Evolutionary conservation across 805 yeast genomes (phyloP).

Genomic region (Schwanniomyces sp.): DNA sequence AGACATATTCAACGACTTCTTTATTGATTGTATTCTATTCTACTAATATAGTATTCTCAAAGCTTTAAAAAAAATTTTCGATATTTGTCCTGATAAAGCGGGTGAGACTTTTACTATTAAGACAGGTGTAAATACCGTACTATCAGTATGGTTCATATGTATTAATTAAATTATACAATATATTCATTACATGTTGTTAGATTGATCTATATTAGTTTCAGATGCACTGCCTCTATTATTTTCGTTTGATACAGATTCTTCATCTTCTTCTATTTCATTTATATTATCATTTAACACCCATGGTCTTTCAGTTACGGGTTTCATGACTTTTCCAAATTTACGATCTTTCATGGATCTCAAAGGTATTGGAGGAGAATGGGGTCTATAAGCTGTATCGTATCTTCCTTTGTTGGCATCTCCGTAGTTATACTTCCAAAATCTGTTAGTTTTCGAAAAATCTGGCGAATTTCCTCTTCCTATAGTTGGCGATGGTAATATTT

Average conservation of each 20-base stretch:
- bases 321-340: neutral
- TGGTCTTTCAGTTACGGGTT: neutral
- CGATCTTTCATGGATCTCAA: conserved; percentile 11
- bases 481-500: neutral
- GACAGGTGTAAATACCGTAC: conserved; percentile 1
- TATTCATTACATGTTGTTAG: conserved; percentile 4
- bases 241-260: neutral
- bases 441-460: conserved; percentile 2
- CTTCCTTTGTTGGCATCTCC: neutral
- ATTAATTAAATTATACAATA: neutral
- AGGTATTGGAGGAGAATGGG: conserved; percentile 27
- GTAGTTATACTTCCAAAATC: neutral
- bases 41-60: neutral
- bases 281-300: neutral
- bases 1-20: conserved; percentile 11
- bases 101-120: neutral
- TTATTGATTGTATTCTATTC: neutral
- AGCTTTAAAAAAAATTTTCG: conserved; percentile 6
- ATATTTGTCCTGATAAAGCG: neutral
- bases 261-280: neutral
- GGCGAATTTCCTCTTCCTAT: conserved; percentile 5
- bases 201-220: neutral
- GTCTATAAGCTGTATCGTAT: conserved; percentile 7
- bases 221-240: neutral
- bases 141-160: neutral